phyloP scores from a whole-genome alignment of 192 early-diverging fungal genomes.

The Gryganskiella cystojenkinii region DNA sequence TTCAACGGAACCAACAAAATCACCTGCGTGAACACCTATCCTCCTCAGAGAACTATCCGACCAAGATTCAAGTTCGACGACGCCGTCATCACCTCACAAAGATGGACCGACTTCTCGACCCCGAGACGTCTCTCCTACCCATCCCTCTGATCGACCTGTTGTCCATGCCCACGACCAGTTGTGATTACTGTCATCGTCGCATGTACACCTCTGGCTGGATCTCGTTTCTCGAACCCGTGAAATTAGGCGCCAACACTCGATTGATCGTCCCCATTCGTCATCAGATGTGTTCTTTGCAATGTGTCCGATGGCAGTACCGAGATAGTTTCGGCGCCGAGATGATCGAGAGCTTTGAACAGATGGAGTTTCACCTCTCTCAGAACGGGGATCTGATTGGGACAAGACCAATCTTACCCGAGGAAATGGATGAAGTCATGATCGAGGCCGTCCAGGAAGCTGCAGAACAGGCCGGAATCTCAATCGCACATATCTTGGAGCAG shows the following conservation, averaged over 20 bases:
- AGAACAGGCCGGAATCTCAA: slow-evolving; percentile 37
- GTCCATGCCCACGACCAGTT: slow-evolving; percentile 15
- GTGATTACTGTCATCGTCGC: slow-evolving; percentile 35
- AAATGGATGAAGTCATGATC: slow-evolving; percentile 47
- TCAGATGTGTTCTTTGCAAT: slow-evolving; percentile 40
- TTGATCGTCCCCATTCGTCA: slow-evolving; percentile 38
- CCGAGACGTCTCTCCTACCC: slow-evolving; percentile 25
- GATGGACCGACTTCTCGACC: slow-evolving; percentile 29
- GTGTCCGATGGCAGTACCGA: slow-evolving; percentile 32
- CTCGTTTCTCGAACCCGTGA: slow-evolving; percentile 42
- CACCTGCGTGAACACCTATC: neutral
- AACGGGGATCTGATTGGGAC: slow-evolving; percentile 43
- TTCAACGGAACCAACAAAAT: neutral
- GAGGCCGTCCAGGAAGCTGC: slow-evolving; percentile 50
- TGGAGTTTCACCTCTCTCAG: slow-evolving; percentile 38
- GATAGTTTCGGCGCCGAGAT: slow-evolving; percentile 48
- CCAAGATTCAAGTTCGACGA: no score
- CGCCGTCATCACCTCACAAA: slow-evolving; percentile 1
- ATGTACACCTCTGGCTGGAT: slow-evolving; percentile 51
- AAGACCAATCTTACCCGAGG: slow-evolving; percentile 36
- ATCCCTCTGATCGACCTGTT: slow-evolving; percentile 24
- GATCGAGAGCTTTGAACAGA: slow-evolving; percentile 31
- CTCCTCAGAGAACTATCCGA: no score
- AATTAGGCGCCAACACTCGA: slow-evolving; percentile 21
- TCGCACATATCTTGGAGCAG: slow-evolving; percentile 38